phyloP scores from a whole-genome alignment of 2,329 filamentous ascomycete species.

The Plectosphaerella plurivora region DNA sequence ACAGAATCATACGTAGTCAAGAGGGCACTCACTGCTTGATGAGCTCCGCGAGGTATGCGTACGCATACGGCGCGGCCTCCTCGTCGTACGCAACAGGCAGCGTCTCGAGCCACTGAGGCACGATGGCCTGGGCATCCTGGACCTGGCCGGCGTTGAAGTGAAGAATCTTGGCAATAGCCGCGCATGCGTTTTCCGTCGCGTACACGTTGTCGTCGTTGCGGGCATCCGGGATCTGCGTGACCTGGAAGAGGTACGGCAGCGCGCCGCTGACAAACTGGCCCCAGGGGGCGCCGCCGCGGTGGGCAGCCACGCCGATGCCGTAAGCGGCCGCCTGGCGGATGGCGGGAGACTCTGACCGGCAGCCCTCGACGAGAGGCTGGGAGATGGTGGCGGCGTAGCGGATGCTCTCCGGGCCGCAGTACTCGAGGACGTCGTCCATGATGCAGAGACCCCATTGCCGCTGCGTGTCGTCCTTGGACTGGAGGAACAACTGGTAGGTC shows the following conservation, averaged over 20 bases:
- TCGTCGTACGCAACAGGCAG: slow-evolving; percentile 92
- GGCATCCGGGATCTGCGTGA: slow-evolving; percentile 74
- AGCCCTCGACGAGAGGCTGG: slow-evolving; percentile 79
- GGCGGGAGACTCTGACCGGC: slow-evolving; percentile 79
- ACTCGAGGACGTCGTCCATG: slow-evolving; percentile 96
- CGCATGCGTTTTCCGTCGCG: slow-evolving; percentile 95
- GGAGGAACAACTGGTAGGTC: slow-evolving; percentile 83
- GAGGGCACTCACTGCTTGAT: slow-evolving; percentile 79
- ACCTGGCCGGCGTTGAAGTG: slow-evolving; percentile 82
- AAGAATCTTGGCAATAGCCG: slow-evolving; percentile 93
- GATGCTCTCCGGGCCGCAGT: slow-evolving; percentile 86
- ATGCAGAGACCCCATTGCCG: slow-evolving; percentile 99
- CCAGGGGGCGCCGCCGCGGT: slow-evolving; percentile 85
- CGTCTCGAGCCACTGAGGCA: slow-evolving; percentile 84
- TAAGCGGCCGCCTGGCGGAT: slow-evolving; percentile 96
- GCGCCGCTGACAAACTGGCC: slow-evolving; percentile 79
- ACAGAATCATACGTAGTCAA: background rate
- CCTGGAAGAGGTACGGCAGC: slow-evolving; percentile 78
- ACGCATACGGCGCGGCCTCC: slow-evolving; percentile 94
- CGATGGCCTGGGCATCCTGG: slow-evolving; percentile 68
- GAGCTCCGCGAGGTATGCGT: slow-evolving; percentile 83
- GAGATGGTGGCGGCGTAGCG: slow-evolving; percentile 83
- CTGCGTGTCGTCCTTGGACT: slow-evolving; percentile 79
- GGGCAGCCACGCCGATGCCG: slow-evolving; percentile 90
- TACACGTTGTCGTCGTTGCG: slow-evolving; percentile 92